Evolutionary conservation across 345 rosid genomes (phyloP).

Genomic region (Trapa bicornis): DNA sequence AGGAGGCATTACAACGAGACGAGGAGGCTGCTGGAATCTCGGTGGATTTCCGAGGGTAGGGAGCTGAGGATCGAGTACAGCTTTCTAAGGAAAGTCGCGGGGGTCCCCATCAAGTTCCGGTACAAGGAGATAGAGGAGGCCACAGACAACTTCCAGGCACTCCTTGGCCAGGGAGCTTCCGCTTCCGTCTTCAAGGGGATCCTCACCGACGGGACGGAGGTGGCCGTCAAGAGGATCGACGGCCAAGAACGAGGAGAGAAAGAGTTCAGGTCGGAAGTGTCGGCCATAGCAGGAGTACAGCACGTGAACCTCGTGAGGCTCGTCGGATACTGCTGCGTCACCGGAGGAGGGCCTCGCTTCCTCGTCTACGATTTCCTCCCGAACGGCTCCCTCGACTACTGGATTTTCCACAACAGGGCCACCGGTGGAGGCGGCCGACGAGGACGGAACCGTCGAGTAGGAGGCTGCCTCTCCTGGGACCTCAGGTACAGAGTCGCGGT

Average conservation of each 20-base stretch:
- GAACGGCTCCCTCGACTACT: constrained; percentile 49
- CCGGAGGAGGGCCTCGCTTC: constrained; percentile 28
- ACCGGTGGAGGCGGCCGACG: not conserved
- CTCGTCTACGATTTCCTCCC: constrained; percentile 52
- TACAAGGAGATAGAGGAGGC: constrained; percentile 69
- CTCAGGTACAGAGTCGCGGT: constrained; percentile 47
- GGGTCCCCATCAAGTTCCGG: constrained; percentile 54
- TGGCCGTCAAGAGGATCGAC: constrained; percentile 58
- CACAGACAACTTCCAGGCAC: constrained; percentile 42
- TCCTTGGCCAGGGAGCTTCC: constrained; percentile 53
- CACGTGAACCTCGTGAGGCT: constrained; percentile 56
- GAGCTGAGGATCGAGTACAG: constrained; percentile 80
- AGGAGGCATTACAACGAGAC: constrained; percentile 32
- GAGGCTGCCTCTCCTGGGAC: constrained; percentile 65
- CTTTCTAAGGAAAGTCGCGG: constrained; percentile 73
- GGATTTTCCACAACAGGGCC: constrained; percentile 37
- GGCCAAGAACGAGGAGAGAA: constrained; percentile 52
- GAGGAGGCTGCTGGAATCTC: constrained; percentile 29
- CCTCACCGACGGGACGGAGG: constrained; percentile 35
- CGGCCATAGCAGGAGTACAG: constrained; percentile 60
- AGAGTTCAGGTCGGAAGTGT: constrained; percentile 56
- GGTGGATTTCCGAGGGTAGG: constrained; percentile 37
- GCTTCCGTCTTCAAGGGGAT: constrained; percentile 57
- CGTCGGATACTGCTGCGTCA: constrained; percentile 36
- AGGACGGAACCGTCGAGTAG: constrained; percentile 7